Base-by-base conservation (phyloP, 345 rosid species). In the Lenwebbia sp. region DNA sequence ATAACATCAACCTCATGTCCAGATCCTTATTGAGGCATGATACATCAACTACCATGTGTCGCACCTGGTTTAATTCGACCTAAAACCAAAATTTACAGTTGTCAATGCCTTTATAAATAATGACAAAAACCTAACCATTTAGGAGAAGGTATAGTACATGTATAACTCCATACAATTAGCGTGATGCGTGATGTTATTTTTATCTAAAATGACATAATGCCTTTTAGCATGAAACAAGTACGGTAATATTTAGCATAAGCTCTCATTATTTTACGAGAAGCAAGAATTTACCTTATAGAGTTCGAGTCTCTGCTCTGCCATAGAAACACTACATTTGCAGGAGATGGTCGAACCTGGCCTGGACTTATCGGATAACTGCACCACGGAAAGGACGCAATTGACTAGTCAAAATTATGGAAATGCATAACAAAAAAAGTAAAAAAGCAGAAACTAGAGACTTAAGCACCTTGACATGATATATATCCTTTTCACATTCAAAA, bases 1-100 rank as follows among this genome's bases (percentile, higher is more conserved):
- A 9, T 21, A 95, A 88, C 93, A 90, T 88, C 41, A 96, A 83
- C 92, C 99, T 92, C 88, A 96, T 86, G 88, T 95, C 99, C 5
- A 93, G 87, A 92, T 92, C 89, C 93, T 88, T 92, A 85, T 90
- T 90, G 62, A 92, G 90, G 89, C 95, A 86, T 8, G 85, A 86
- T n/a, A 70, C 55, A 75, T 86, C 85, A 26, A 53, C 54, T 8
- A 65, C 57, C 88, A 86, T 70, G 49, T 83, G 83, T 10, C 88
- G 74, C 19, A 86, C 13, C 25, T 26, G 85, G 75, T 15, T 83
- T 30, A 86, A 33, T 41, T 86, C 37, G 26, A 86, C 6, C 88
- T 86, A 65, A 54, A 53, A 52, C 55, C 25, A 30, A 26, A 33
- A 25, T 51, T 55, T 2, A 17, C 78, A 49, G 51, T 54, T 7